These are phyloP conservation scores for Candida adriatica DNA, from an alignment of 805 yeast species.

Conservation along the genomic window DNA sequence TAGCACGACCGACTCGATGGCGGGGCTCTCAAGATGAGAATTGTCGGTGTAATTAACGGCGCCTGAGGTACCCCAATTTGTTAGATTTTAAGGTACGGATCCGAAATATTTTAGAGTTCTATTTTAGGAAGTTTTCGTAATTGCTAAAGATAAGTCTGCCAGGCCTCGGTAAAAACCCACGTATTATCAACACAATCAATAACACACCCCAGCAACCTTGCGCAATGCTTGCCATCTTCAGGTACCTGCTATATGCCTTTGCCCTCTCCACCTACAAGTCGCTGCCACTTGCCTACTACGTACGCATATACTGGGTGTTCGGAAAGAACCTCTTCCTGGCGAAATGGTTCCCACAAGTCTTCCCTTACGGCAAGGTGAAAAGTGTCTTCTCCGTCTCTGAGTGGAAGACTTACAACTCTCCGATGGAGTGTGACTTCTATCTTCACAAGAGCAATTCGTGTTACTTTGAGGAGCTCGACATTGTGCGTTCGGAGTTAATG, in stretches of 20 bases:
- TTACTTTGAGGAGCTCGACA: conserved; percentile 74
- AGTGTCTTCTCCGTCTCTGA: conserved; percentile 35
- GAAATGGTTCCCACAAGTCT: conserved; percentile 14
- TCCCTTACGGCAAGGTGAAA: conserved; percentile 9
- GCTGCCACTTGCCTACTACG: conserved; percentile 58
- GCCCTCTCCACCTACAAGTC: conserved; percentile 48
- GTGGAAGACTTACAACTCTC: conserved; percentile 53
- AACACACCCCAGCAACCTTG: too few species aligned
- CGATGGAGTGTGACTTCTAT: conserved; percentile 79
- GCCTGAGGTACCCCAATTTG: too few species aligned
- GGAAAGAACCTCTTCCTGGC: conserved; percentile 36
- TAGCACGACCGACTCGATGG: too few species aligned
- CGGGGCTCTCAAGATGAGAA: too few species aligned
- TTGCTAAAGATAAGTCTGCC: too few species aligned
- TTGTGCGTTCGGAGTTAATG: conserved; percentile 64
- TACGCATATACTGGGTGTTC: conserved; percentile 51
- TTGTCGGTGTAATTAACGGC: too few species aligned
- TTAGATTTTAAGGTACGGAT: too few species aligned
- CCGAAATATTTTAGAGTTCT: too few species aligned
- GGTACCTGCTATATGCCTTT: conserved; percentile 9
- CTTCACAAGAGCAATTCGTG: conserved; percentile 85
- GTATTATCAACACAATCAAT: too few species aligned
- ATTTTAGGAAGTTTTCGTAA: too few species aligned
- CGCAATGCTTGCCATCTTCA: too few species aligned
- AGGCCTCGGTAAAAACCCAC: too few species aligned